These are phyloP conservation scores for Flammula alnicola DNA, from an alignment of 1,284 basidiomycete species.

Conservation along the genomic window DNA sequence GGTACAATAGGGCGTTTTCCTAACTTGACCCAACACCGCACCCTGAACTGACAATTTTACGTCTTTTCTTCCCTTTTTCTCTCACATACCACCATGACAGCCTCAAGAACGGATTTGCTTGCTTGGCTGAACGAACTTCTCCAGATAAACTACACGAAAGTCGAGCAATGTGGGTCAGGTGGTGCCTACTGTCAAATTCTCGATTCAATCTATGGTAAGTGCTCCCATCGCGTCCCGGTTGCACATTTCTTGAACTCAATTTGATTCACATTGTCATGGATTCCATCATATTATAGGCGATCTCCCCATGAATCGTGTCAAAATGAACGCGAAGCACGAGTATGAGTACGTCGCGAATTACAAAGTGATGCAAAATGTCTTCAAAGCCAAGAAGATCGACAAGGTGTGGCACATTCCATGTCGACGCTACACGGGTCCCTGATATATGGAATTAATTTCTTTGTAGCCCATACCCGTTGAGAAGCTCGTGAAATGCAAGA, in stretches of 20 bases:
- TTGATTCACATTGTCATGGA: conserved; percentile 3
- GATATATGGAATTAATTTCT: conserved; percentile 1
- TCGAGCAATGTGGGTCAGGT: conserved; percentile 93
- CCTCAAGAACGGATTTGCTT: conserved; percentile 86
- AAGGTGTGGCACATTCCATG: conserved; percentile 59
- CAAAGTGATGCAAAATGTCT: conserved; percentile 91
- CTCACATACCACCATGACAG: conserved; percentile 36
- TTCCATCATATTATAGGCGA: conserved; percentile 54
- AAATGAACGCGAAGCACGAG: conserved; percentile 94
- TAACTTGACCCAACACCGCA: too few relatives aligned
- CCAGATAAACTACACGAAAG: conserved; percentile 88
- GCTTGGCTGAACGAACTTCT: conserved; percentile 96
- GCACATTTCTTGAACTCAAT: not conserved
- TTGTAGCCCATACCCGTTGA: conserved; percentile 91
- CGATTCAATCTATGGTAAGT: conserved; percentile 91
- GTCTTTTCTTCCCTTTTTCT: conserved; percentile 7
- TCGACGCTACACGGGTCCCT: too few relatives aligned
- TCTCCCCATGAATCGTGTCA: conserved; percentile 86
- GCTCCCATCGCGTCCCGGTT: conserved; percentile 28
- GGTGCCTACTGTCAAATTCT: conserved; percentile 91
- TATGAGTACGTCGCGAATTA: conserved; percentile 96
- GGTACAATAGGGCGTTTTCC: too few relatives aligned
- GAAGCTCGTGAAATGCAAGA: conserved; percentile 95
- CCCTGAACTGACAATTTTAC: conserved; percentile 16
- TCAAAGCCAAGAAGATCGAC: conserved; percentile 90